Evolutionary conservation across 2,329 filamentous ascomycete species (phyloP), one percentile per base, ranked within the genome.

Genomic region (Fusarium sp.): DNA sequence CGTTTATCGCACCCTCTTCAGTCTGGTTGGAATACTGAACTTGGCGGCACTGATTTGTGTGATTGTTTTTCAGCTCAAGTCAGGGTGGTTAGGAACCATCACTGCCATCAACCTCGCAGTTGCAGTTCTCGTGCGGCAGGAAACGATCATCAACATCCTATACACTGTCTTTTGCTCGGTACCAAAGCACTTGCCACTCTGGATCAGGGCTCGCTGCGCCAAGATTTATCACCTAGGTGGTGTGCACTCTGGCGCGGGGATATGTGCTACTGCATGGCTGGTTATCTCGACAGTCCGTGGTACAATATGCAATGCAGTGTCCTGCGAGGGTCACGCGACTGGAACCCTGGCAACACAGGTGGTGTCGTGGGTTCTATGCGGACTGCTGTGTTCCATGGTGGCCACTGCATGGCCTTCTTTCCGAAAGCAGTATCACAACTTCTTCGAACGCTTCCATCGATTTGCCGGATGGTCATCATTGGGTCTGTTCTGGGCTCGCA

Each of bases 391-490:
- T 55, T 72, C 80, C 38, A 89, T 93, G 72, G 82, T 91, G 49
- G 78, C 81, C 45, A 85, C 88, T 50, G 89, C 91, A 3, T 85
- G 89, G 74, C 91, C 91, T 4, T 75, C 77, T 11, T 82, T 93
- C 68, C 87, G 91, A 21, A 81, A 83, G 68, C 84, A 81, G 45
- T 82, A 84, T 64, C 91, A 94, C 79, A 86, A 94, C 77, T 77
- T 83, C 56, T 94, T 93, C 74, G 91, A 94, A 78, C 78, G 86
- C 46, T 85, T 85, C 45, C 91, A 94, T 77, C 89, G 91, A 46
- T 93, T 91, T 75, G 85, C 85, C 7, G 91, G 90, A n/a, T 94
- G 91, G 91, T 81, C 84, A 12, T 82, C 87, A 11, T 80, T 93
- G 7, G 81, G 78, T 3, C 78, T 93, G 30, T 89, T 94, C 73